Conservation (phyloP, 371 early-diverging fungal genomes). For the Zychaea mexicana region DNA sequence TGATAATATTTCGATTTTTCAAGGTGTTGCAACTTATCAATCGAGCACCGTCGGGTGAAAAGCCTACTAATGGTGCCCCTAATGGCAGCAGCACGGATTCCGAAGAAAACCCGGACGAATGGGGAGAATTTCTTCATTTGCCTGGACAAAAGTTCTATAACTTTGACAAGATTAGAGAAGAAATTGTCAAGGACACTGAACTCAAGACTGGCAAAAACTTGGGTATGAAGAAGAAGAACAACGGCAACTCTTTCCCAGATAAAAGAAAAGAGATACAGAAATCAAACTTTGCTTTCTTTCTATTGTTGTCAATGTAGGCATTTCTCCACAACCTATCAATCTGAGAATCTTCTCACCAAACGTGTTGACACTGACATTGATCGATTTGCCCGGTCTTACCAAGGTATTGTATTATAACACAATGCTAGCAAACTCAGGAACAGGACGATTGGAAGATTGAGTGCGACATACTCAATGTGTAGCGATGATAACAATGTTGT, state of each 20-base stretch:
- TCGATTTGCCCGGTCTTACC: slow-evolving; percentile 98
- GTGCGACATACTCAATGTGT: too few relatives aligned
- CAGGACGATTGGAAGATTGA: neutral
- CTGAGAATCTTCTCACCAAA: slow-evolving; percentile 94
- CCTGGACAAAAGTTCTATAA: slow-evolving; percentile 92
- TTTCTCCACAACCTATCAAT: slow-evolving; percentile 95
- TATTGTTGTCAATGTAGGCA: slow-evolving; percentile 42
- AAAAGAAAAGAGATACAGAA: neutral
- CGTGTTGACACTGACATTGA: slow-evolving; percentile 95
- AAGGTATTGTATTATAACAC: slow-evolving; percentile 49
- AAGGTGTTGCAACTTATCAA: slow-evolving; percentile 97
- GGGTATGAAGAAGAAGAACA: slow-evolving; percentile 40
- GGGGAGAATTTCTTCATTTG: slow-evolving; percentile 97
- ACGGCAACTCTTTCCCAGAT: neutral
- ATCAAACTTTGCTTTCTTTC: neutral
- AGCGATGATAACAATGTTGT: too few relatives aligned
- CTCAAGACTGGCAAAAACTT: slow-evolving; percentile 90
- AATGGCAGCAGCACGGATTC: slow-evolving; percentile 16
- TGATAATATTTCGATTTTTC: too few relatives aligned
- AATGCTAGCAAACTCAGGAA: slow-evolving; percentile 15
- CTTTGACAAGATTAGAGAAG: slow-evolving; percentile 93
- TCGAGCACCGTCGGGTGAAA: slow-evolving; percentile 38
- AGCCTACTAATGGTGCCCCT: slow-evolving; percentile 21
- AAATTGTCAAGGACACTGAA: slow-evolving; percentile 94
- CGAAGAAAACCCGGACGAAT: slow-evolving; percentile 79